These are phyloP conservation scores for Penicillium thymicola DNA, from an alignment of 2,329 filamentous ascomycete genomes.

Conservation along the genomic window DNA sequence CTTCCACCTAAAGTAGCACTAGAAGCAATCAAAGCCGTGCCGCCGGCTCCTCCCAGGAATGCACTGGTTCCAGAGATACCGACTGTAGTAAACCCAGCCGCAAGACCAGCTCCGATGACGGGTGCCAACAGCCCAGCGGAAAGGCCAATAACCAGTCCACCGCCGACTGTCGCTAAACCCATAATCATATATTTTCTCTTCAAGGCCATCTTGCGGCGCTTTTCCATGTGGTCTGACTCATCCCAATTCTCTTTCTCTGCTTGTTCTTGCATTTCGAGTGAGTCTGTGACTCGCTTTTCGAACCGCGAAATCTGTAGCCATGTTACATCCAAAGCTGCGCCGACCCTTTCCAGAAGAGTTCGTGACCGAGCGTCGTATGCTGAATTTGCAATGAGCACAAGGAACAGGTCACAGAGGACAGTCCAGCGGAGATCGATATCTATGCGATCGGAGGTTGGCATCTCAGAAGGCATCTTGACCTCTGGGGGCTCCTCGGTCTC, in stretches of 20 bases:
- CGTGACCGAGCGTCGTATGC: conserved; percentile 88
- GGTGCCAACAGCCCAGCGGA: conserved; percentile 90
- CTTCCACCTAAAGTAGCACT: conserved; percentile 81
- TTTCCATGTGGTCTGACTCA: conserved; percentile 90
- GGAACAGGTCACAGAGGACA: conserved; percentile 89
- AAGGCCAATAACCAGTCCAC: conserved; percentile 89
- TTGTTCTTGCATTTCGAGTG: conserved; percentile 94
- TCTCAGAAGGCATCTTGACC: conserved; percentile 76
- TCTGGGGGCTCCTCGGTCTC: conserved; percentile 70
- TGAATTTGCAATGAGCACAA: conserved; percentile 94
- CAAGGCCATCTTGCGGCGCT: conserved; percentile 72
- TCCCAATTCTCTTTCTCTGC: conserved; percentile 97
- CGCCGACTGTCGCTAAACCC: conserved; percentile 93
- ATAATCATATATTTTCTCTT: conserved; percentile 89
- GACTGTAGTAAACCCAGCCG: conserved; percentile 91
- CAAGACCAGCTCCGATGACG: conserved; percentile 88
- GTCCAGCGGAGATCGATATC: conserved; percentile 98
- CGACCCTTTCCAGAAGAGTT: conserved; percentile 77
- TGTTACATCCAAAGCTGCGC: conserved; percentile 71
- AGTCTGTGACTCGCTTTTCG: conserved; percentile 94
- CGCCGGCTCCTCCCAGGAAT: conserved; percentile 87
- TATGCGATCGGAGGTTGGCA: conserved; percentile 77
- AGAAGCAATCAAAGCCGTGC: conserved; percentile 90
- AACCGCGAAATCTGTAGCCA: conserved; percentile 96
- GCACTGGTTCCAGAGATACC: conserved; percentile 83